Base-by-base conservation (phyloP, 495 filamentous ascomycete species). In the Neurospora cerealis region DNA sequence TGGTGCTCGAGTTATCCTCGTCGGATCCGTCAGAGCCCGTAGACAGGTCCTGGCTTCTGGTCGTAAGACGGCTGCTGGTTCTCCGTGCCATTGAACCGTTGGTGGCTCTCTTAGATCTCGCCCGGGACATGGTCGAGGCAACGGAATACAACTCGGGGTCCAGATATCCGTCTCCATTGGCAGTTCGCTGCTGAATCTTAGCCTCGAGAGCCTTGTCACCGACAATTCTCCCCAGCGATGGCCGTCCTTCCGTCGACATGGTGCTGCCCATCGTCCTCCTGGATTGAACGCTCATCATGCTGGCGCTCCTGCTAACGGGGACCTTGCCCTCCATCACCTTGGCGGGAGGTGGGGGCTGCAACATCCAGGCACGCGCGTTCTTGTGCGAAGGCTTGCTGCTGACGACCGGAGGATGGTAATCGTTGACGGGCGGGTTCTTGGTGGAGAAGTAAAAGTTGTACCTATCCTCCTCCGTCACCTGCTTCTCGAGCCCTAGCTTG, bases 241-340 rank as follows among this genome's bases (percentile, higher is more conserved):
- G 54, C 54, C 54, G 24, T 34, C 24, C 54, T 19, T 66, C 54
- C 28, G 28, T 66, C 15, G 54, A 66, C 54, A 66, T 66, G 54
- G 15, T 32, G 54, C 54, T 66, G 36, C 71, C 73, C 11, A 71
- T 54, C 1, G 79, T 79, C 69, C 77, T 75, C 46, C 76, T 79
- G 13, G 82, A 77, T 17, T 76, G 76, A 21, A 78, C 80, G 46
- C 81, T 83, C 72, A 76, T 76, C 71, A 80, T 78, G 73, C 82
- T 83, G 60, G 84, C 80, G 74, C 84, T 90, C 69, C 88, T 81
- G 75, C 86, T 86, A 71, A 85, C 84, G 10, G 83, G 84, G 19
- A 89, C 85, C 79, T 94, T 95, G 73, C 93, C 93, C 76, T 90
- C 91, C 94, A 97, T 97, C 69, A 97, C 83, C 77, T 89, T 92